Evolutionary conservation across 441 rosid genomes (phyloP).

Genomic region (Erysimum cheiri): DNA sequence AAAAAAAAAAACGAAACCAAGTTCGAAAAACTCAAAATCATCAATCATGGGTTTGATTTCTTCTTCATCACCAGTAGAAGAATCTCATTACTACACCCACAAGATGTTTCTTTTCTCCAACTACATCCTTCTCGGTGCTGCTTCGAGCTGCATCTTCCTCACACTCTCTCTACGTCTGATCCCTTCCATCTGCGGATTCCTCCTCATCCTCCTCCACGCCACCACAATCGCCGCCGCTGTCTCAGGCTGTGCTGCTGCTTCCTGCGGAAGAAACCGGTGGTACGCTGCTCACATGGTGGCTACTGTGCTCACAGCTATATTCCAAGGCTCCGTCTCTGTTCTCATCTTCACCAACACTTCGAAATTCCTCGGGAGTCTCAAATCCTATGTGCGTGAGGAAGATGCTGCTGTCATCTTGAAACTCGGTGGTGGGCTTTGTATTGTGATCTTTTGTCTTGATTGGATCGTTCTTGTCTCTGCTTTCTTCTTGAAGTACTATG

Average conservation of each 20-base stretch:
- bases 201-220: constrained; percentile 83
- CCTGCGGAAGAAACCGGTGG: constrained; percentile 63
- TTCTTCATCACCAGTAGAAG: constrained; percentile 22
- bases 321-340: constrained; percentile 87
- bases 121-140: constrained; percentile 90
- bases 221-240: constrained; percentile 75
- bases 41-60: constrained; percentile 41
- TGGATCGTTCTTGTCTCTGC: constrained; percentile 86
- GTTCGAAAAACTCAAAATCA: constrained; percentile 11
- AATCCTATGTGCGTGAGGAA: constrained; percentile 82
- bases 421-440: constrained; percentile 78
- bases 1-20: neutral
- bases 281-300: constrained; percentile 90
- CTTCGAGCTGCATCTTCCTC: constrained; percentile 90
- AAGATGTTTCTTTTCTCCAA: constrained; percentile 77
- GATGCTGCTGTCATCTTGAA: constrained; percentile 78
- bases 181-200: constrained; percentile 83
- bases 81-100: constrained; percentile 61
- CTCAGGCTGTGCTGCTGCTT: constrained; percentile 75
- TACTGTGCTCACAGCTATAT: constrained; percentile 77
- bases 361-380: constrained; percentile 63
- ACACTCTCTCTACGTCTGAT: constrained; percentile 83
- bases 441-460: constrained; percentile 78
- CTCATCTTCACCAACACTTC: constrained; percentile 69
- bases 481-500: constrained; percentile 79